Evolutionary conservation across 2,329 filamentous ascomycete species (phyloP), one percentile per base, ranked within the genome.

Genomic region (Pseudocercospora fijiensis): DNA sequence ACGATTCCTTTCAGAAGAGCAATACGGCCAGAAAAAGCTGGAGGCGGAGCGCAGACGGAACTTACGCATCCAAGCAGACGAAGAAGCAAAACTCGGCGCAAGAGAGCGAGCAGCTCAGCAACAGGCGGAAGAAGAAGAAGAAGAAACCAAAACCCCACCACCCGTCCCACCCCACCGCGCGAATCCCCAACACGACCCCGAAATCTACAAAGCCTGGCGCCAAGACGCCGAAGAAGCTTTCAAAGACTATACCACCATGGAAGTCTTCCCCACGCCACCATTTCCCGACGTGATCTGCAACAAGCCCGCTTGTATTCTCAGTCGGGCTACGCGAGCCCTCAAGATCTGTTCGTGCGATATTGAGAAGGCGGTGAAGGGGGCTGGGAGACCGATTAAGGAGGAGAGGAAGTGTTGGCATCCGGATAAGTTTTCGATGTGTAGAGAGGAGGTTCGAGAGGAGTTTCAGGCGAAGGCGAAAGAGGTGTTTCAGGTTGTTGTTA

Each of bases 401-500:
- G 61, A 63, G 57, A 51, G 61, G 27, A 41, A 41, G 27, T 41
- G 47, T 8, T 63, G 61, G 61, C 61, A 63, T 51, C 61, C 61
- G 2, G 61, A 63, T 33, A 51, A 57, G 2, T 63, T 63, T 27
- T 57, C 57, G 49, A 51, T 27, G 22, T 60, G 57, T 43, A 10
- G 16, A 22, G 57, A 63, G 18, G 27, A 60, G 13, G 57, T 59
- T 20, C 33, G 61, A 37, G 56, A 47, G 9, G 22, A n/a, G 28
- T 30, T 41, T n/a, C n/a, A 41, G n/a, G 51, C 33, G 45, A 30
- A 60, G 37, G 60, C 55, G 27, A 58, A 24, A 28, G 45, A 62
- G 28, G 37, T 62, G 8, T 62, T 58, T 45, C 52, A 57, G 20
- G 60, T 58, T 18, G 60, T 58, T 13, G 43, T 51, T 1, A 24